A percentile compares a stretch with the other conserved stretches of the same genome.
phyloP scores from a whole-genome alignment of 1,139 yeast genomes.

The Nakaseomyces delphensis region DNA sequence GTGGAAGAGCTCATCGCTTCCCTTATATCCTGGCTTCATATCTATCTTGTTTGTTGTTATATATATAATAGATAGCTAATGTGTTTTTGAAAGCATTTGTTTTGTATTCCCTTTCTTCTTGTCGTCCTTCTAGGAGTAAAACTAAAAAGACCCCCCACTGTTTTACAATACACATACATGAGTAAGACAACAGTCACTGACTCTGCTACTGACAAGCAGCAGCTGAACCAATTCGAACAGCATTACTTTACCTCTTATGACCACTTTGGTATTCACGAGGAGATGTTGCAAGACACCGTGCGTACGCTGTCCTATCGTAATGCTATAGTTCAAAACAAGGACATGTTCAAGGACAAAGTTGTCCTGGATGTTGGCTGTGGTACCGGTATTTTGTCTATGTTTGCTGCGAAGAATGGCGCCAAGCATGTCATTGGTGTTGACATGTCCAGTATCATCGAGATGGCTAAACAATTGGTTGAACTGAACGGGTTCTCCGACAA shows the following conservation, averaged over 20 bases:
- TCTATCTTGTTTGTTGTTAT: too few species aligned
- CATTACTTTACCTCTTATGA: conserved; percentile 94
- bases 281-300: conserved; percentile 92
- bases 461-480: conserved; percentile 80
- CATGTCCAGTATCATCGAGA: conserved; percentile 91
- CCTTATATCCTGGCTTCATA: too few species aligned
- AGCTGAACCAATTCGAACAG: conserved; percentile 61
- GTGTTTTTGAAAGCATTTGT: too few species aligned
- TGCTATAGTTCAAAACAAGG: conserved; percentile 86
- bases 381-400: conserved; percentile 94
- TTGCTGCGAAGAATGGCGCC: conserved; percentile 97
- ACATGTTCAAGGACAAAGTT: conserved; percentile 80
- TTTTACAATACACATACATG: too few species aligned
- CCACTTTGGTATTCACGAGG: conserved; percentile 97
- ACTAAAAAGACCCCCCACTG: too few species aligned
- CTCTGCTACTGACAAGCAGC: conserved; percentile 38
- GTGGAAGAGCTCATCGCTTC: neutral
- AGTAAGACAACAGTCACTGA: conserved; percentile 20
- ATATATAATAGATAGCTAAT: neutral
- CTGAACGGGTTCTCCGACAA: conserved; percentile 81
- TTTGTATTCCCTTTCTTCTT: too few species aligned
- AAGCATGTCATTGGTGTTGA: conserved; percentile 95
- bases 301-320: conserved; percentile 88
- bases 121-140: neutral
- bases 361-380: conserved; percentile 99